Percentiles rank a stretch among this genome's conserved stretches.
Conservation (phyloP, 176 grass and related monocot species). For the Carex kokanica region DNA sequence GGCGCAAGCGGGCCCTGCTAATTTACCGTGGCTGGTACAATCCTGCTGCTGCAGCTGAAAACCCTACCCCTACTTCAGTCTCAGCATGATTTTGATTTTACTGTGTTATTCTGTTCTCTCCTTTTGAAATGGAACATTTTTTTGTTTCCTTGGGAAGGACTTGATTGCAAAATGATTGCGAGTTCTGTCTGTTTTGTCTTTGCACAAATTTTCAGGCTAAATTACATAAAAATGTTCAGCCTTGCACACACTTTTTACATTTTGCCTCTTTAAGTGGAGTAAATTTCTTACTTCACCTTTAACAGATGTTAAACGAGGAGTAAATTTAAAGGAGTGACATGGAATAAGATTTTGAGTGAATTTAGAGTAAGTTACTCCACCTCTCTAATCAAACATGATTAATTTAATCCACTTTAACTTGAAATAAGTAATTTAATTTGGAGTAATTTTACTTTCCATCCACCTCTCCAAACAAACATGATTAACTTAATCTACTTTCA, state of each 20-base stretch:
- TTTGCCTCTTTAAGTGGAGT: not conserved
- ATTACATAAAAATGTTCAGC: not conserved
- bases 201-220: not conserved
- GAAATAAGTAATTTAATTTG: no score
- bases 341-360: no score
- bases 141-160: not conserved
- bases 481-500: no score
- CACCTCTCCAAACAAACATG: no score
- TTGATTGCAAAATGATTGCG: not conserved
- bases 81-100: not conserved
- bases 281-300: no score
- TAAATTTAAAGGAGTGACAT: no score
- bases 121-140: conserved; percentile 15
- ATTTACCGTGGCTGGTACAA: conserved; percentile 86
- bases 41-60: conserved; percentile 43
- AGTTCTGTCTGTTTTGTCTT: not conserved
- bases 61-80: conserved; percentile 28
- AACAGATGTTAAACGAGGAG: no score
- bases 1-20: conserved; percentile 75
- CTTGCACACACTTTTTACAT: not conserved
- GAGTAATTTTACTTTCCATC: no score
- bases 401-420: no score
- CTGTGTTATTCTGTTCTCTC: not conserved
- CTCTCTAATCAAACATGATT: no score
- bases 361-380: no score